Evolutionary conservation across 176 grass and related monocot species (phyloP), one percentile per base, ranked within the genome.

Genomic region (Metroxylon sagu): DNA sequence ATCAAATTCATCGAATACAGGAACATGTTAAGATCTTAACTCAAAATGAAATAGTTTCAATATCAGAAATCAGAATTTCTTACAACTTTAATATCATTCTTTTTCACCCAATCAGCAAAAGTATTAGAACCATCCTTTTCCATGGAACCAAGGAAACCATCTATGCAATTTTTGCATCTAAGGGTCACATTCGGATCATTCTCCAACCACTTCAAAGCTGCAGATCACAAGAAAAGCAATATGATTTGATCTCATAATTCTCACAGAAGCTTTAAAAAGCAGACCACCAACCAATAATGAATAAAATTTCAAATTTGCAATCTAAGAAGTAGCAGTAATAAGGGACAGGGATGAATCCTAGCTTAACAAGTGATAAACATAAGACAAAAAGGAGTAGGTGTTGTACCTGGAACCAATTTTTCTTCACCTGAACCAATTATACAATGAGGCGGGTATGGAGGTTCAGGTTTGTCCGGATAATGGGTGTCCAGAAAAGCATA

Each of bases 401-500:
- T 54, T 16, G 17, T 50, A 90, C 92, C 92, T 62, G 92, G 87
- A 79, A 97, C 80, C 0, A 97, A 72, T 30, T 91, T 91, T 60
- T 90, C 92, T 78, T 97, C 92, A 5, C 80, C 92, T 0, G 92
- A 60, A 8, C 84, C 87, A 26, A 97, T 88, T 39, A 97, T 91
- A 57, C 92, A 97, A 62, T 97, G 92, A 50, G 92, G 87, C 6
- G 92, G 92, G 54, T 78, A 97, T 4, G 92, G 92, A 3, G 71
- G 75, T 50, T 97, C 92, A 0, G 92, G 84, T 50, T 91, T 97
- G 59, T 88, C 92, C 0, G 81, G 78, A 59, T 80, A 61, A 59
- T 97, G 92, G 4, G 76, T 71, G 71, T 97, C 92, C 12, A 97
- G 72, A 51, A 97, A 85, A 19, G 75, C 81, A 56, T 91, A 97